Conservation (phyloP, 768 basidiomycete species). For the Pleurotus cornucopiae region DNA sequence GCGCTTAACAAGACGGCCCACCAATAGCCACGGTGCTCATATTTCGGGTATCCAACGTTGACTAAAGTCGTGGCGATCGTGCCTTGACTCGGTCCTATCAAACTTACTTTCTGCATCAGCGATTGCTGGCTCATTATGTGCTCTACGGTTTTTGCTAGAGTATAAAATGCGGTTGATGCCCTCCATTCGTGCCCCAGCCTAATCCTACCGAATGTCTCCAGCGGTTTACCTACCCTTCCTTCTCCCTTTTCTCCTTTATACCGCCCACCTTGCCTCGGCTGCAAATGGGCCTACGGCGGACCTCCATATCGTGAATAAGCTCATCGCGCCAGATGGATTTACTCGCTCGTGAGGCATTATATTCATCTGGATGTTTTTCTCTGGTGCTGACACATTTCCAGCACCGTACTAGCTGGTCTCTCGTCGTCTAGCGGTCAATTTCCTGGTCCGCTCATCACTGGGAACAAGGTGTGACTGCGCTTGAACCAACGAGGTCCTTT, state of each 20-base stretch:
- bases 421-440: constrained; percentile 14
- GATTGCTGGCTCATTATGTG: neutral
- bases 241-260: neutral
- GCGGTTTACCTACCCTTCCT: neutral
- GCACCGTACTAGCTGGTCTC: constrained; percentile 9
- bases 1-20: too few species aligned
- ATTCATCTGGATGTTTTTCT: neutral
- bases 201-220: too few species aligned
- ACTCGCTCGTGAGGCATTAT: constrained; percentile 11
- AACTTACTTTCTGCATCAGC: too few species aligned
- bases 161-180: neutral
- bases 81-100: too few species aligned
- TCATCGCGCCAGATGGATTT: constrained; percentile 15
- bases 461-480: constrained; percentile 23
- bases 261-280: neutral
- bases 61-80: too few species aligned
- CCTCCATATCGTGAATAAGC: constrained; percentile 10
- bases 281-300: constrained; percentile 5
- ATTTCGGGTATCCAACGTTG: too few species aligned
- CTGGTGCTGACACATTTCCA: neutral
- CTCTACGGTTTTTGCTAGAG: neutral
- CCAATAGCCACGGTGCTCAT: too few species aligned
- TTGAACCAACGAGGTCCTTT: too few species aligned
- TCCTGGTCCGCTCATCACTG: constrained; percentile 30
- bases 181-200: too few species aligned